Evolutionary conservation across 495 filamentous ascomycete genomes (phyloP), one percentile per base, ranked within the genome.

Genomic region (Penicillium soppii): DNA sequence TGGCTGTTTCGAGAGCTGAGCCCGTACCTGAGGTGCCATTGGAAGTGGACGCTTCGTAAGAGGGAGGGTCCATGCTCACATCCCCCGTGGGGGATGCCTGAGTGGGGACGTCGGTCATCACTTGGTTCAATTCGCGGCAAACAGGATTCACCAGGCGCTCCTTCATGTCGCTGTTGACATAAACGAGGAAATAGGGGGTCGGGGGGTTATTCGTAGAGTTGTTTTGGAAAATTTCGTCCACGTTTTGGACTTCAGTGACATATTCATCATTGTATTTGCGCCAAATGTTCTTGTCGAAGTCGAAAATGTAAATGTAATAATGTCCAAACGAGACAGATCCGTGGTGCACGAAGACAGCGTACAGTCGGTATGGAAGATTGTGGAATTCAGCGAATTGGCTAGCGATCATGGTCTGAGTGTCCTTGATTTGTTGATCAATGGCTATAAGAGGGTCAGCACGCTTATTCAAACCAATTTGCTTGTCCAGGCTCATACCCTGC

Each of bases 271-370:
- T 97, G 76, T 97, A 98, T 60, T 89, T 90, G 42, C 90, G 86
- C 91, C 94, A 98, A 38, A 92, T 70, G 15, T 86, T 75, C 29
- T 80, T 76, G 46, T 83, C 75, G 65, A 95, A 95, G 67, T 97
- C 94, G 62, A 83, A 86, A 58, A 98, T 95, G 77, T 91, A 97
- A 50, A 97, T 91, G 83, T 89, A 99, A 73, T 97, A 99, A 67
- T 98, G 94, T 1, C 94, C 94, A 42, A 86, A 88, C 15, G 68
- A 72, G 2, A 77, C 81, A 32, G 74, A 78, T 7, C 82, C 95
- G 4, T 85, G 81, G 62, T 99, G 95, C 43, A 96, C 89, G 66
- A 97, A 92, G 17, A 97, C 87, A 0, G 94, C 89, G 49, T 95
- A 89, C 10, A 99, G 82, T n/a, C 80, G 82, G 66, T 97, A 99